Percentiles rank a stretch among this genome's conserved stretches.
Evolutionary conservation across 2,329 filamentous ascomycete genomes (phyloP).

Genomic region (Metarhizium guizhouense): DNA sequence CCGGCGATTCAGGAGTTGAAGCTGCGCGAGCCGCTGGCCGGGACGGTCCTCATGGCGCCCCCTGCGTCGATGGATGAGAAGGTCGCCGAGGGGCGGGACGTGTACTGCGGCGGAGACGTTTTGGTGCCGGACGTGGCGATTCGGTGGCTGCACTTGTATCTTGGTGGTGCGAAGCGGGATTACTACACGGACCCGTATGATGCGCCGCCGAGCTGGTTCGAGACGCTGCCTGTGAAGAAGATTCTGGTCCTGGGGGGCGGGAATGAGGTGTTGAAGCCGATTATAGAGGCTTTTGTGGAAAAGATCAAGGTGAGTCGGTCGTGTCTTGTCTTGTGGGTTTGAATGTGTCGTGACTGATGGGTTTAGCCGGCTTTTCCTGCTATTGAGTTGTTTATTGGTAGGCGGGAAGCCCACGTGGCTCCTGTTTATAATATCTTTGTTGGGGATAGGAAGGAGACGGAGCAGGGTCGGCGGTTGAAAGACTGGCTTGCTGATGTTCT

Average conservation of each 20-base stretch:
- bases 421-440: too few relatives aligned
- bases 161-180: slow-evolving; percentile 6
- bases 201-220: slow-evolving; percentile 11
- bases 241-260: slow-evolving; percentile 10
- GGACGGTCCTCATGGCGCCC: slow-evolving; percentile 7
- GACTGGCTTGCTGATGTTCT: too few relatives aligned
- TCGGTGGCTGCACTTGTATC: not conserved
- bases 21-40: slow-evolving; percentile 8
- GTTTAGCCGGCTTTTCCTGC: too few relatives aligned
- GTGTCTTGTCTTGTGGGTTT: too few relatives aligned
- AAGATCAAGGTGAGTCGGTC: slow-evolving; percentile 9
- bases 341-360: too few relatives aligned
- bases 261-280: slow-evolving; percentile 11
- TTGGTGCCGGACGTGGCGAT: not conserved
- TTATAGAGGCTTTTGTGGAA: slow-evolving; percentile 8
- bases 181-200: slow-evolving; percentile 11
- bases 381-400: too few relatives aligned
- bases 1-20: slow-evolving; percentile 8
- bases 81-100: not conserved
- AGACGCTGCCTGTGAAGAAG: slow-evolving; percentile 7
- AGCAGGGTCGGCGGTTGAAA: too few relatives aligned
- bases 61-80: slow-evolving; percentile 9
- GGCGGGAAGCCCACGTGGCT: too few relatives aligned
- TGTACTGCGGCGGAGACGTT: slow-evolving; percentile 10
- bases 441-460: too few relatives aligned